Percentiles rank a stretch among this genome's conserved stretches.
These are phyloP conservation scores for Lindgomyces ingoldianus DNA, from an alignment of 495 filamentous ascomycete species.

Conservation along the genomic window DNA sequence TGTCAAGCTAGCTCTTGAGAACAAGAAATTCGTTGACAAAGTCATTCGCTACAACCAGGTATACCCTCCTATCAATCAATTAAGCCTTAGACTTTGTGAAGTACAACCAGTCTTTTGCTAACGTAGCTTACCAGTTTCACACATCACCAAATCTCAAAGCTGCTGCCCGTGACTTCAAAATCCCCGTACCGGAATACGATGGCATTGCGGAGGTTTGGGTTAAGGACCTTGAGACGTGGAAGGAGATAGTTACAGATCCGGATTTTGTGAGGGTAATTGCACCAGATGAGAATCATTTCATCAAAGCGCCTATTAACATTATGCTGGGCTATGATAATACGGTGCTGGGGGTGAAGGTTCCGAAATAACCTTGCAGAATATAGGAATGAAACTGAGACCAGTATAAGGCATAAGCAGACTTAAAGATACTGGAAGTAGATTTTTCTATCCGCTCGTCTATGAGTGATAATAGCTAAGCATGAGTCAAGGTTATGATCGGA, in stretches of 20 bases:
- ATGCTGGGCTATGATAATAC: conserved; percentile 34
- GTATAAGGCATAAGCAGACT: background rate
- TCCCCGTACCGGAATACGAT: conserved; percentile 36
- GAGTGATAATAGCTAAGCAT: background rate
- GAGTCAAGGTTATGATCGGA: background rate
- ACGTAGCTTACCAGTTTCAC: conserved; percentile 35
- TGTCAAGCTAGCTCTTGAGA: conserved; percentile 32
- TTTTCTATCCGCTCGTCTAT: background rate
- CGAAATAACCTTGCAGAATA: background rate
- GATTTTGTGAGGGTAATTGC: conserved; percentile 27
- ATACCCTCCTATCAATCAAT: background rate
- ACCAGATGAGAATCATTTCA: conserved; percentile 34
- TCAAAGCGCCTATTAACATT: conserved; percentile 30
- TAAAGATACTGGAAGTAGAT: background rate
- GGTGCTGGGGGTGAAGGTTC: conserved; percentile 16
- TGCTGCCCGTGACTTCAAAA: conserved; percentile 22
- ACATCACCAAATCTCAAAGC: conserved; percentile 25
- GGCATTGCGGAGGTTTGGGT: conserved; percentile 39
- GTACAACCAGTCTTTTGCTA: no score
- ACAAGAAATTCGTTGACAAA: conserved; percentile 33
- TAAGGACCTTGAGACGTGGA: conserved; percentile 36
- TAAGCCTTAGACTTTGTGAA: background rate
- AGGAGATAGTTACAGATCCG: conserved; percentile 25
- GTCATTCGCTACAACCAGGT: conserved; percentile 37
- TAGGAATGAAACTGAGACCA: background rate